Evolutionary conservation across 1,139 yeast genomes (phyloP), one percentile per base, ranked within the genome.

Genomic region (Zygoascus sp.): DNA sequence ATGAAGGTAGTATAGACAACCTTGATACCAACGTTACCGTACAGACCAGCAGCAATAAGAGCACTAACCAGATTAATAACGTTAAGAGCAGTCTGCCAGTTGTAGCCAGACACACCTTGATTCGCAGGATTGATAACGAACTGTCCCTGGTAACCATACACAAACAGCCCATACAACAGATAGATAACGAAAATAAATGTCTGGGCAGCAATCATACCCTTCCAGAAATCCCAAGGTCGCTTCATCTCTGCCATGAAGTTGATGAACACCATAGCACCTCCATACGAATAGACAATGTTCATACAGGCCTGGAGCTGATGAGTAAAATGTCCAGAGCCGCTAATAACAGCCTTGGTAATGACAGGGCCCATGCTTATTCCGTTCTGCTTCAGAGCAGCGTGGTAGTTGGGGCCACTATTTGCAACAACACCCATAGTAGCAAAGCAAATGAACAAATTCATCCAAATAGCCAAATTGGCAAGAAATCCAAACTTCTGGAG

Each of bases 161-260:
- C 69, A 55, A 72, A 67, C 50, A 69, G 57, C 15, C 75, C 76
- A 51, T 58, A 72, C 44, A 68, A 50, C 51, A 73, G 57, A 55
- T 73, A 73, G 41, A 65, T 59, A 22, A 61, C 53, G 55, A 68
- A 59, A 50, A 72, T 72, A 49, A 72, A 62, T n/a, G 57, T 19
- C 54, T 73, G 73, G n/a, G 75, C 75, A 34, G 62, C 51, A 11
- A 66, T 57, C 69, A 73, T 68, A 38, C 75, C 76, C 58, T 72
- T 69, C 69, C 73, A 65, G 62, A 73, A 73, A 54, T 73, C 76
- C 64, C 58, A 60, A 19, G 76, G 76, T 40, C 71, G 62, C 48
- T 64, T 64, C 72, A 73, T 67, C 58, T 73, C 76, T 6, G 75
- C 68, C 70, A 73, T 67, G 51, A 72, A 66, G 53, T 72, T 75